phyloP scores from a whole-genome alignment of 2,329 filamentous ascomycete species.

The Teratosphaeria pseudoeucalypti region DNA sequence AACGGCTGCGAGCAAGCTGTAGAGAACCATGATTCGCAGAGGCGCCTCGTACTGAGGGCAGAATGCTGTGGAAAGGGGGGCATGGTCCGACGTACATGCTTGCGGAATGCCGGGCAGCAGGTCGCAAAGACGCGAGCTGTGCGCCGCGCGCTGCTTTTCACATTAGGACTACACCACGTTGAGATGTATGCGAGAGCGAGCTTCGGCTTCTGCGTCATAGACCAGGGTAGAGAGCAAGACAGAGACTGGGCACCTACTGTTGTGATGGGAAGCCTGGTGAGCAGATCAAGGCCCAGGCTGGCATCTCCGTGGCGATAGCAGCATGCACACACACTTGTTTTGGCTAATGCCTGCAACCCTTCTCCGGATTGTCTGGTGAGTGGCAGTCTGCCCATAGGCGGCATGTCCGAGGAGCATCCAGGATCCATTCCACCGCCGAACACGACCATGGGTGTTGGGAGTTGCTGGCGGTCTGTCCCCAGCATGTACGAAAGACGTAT shows the following conservation, averaged over 20 bases:
- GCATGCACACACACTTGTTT: neutral
- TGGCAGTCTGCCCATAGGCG: no score
- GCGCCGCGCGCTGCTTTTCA: neutral
- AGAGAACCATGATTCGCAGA: neutral
- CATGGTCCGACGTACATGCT: neutral
- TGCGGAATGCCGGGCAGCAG: neutral
- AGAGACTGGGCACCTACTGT: neutral
- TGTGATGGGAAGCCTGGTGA: neutral
- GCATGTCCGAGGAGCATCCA: no score
- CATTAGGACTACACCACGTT: neutral
- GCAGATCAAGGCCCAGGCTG: neutral
- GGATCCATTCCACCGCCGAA: no score
- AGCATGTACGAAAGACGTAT: no score
- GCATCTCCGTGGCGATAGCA: neutral
- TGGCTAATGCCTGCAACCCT: neutral
- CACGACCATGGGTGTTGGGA: no score
- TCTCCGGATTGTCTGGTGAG: no score
- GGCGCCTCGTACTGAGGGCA: neutral
- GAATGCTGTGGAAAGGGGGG: neutral
- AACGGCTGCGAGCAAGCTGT: neutral
- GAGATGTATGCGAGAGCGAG: neutral
- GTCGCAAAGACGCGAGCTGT: neutral
- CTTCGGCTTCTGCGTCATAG: neutral
- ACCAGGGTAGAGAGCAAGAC: neutral
- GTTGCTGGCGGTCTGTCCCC: no score